Evolutionary conservation across 192 early-diverging fungal species (phyloP), one percentile per base, ranked within the genome.

Genomic region (Linnemannia exigua): DNA sequence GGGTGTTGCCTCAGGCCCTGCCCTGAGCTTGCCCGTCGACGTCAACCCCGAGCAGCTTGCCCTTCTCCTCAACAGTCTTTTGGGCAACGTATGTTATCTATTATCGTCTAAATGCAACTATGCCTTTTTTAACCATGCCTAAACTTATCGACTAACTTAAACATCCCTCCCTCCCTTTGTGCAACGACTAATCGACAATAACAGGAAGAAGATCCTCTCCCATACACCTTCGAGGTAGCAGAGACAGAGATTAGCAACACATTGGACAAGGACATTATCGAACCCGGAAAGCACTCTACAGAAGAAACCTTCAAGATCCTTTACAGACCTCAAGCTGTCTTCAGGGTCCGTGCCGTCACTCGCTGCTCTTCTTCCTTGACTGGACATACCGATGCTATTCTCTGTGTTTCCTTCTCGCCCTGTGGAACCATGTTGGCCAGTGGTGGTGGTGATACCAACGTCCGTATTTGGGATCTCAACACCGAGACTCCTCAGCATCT

Each of bases 391-490:
- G 98, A 99, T 70, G 96, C 98, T 0, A 95, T 99, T n/a, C 89
- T 99, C 20, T 93, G 92, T 6, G 95, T 95, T 48, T 92, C 92
- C 28, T 99, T 99, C 81, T 95, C 94, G 78, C 98, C 98, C 22
- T 96, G 98, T 72, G 97, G 97, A 38, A 88, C 90, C 0, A 94
- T 95, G 88, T 89, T 99, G 77, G 98, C 98, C n/a, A 96, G 96
- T 35, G 98, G 97, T 68, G 98, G 97, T 35, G 94, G 98, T 33
- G 98, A 99, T 87, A 95, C 94, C 0, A 99, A 97, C 5, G 96
- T 99, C 36, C 91, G 98, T 37, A 93, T 99, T 58, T 99, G 98
- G 98, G 98, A 99, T 91, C 81, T 99, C 84, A 93, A 95, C 72
- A 99, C 98, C 0, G 96, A 97, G 79, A 99, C 98, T n/a, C 98